A percentile compares a stretch with the other conserved stretches of the same genome.
Conservation (phyloP, 768 basidiomycete genomes). For the Russula compacta region DNA sequence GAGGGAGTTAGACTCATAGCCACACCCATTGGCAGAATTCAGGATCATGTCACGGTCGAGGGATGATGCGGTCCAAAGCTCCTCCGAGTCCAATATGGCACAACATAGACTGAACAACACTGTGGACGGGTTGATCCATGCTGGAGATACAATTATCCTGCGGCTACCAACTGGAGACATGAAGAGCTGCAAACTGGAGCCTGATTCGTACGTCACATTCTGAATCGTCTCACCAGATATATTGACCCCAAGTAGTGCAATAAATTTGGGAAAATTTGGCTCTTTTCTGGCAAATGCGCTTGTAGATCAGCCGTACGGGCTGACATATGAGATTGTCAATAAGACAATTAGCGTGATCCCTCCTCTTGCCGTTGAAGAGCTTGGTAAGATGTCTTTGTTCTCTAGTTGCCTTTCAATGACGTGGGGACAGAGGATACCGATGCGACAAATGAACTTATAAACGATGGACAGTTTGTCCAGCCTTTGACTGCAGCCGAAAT, state of each 20-base stretch:
- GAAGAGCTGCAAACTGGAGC: conserved; percentile 63
- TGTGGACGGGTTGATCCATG: conserved; percentile 34
- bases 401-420: background rate
- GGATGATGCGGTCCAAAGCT: background rate
- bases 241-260: conserved; percentile 35
- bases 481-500: conserved; percentile 81
- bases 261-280: conserved; percentile 80
- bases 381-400: conserved; percentile 45
- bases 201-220: conserved; percentile 18
- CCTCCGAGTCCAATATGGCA: background rate
- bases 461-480: conserved; percentile 77
- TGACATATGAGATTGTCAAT: conserved; percentile 77
- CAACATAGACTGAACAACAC: background rate
- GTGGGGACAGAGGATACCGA: conserved; percentile 76
- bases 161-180: conserved; percentile 73
- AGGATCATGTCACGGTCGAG: background rate
- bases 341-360: conserved; percentile 58
- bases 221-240: background rate
- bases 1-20: background rate
- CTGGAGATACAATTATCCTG: conserved; percentile 72
- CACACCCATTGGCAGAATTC: background rate
- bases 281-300: conserved; percentile 72
- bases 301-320: conserved; percentile 75
- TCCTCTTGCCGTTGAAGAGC: conserved; percentile 61
- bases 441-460: conserved; percentile 94